Evolutionary conservation across 2,329 filamentous ascomycete species (phyloP).

Genomic region (Fusarium cyanostomum): DNA sequence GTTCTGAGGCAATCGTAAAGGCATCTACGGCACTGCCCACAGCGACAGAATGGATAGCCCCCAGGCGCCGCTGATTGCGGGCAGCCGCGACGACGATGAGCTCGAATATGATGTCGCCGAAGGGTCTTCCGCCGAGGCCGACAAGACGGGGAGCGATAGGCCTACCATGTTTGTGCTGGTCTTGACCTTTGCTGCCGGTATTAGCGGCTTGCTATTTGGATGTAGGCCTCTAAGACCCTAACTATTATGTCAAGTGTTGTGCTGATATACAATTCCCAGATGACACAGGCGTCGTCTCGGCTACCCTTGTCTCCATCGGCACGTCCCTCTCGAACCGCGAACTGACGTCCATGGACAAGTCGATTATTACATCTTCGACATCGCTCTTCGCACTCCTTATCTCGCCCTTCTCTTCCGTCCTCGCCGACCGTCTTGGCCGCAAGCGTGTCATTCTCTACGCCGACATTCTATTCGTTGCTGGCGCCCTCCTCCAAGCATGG

Average conservation of each 20-base stretch:
- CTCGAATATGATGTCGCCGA: conserved; percentile 45
- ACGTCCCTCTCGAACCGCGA: conserved; percentile 64
- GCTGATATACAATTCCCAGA: conserved; percentile 52
- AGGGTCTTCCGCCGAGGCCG: conserved; percentile 35
- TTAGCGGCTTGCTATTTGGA: conserved; percentile 74
- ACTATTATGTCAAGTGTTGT: background rate
- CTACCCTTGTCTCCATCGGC: conserved; percentile 72
- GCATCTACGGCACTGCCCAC: background rate
- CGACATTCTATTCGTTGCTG: conserved; percentile 73
- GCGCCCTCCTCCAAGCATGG: conserved; percentile 72
- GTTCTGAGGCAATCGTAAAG: conserved; percentile 5
- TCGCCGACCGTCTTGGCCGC: conserved; percentile 70
- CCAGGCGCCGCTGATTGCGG: conserved; percentile 52
- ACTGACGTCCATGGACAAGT: conserved; percentile 72
- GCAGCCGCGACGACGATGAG: conserved; percentile 46
- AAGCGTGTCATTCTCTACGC: conserved; percentile 71
- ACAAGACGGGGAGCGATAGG: conserved; percentile 43
- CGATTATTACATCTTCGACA: conserved; percentile 75
- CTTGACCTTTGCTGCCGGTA: conserved; percentile 71
- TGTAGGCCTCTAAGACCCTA: conserved; percentile 56
- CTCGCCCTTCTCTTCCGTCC: conserved; percentile 70
- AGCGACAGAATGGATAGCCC: conserved; percentile 48
- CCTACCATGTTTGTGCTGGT: conserved; percentile 67
- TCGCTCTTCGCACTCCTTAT: conserved; percentile 71
- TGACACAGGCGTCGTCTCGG: conserved; percentile 75